These are phyloP conservation scores for Phytopythium helicoides DNA, from an alignment of 352 stramenopile genomes.

Conservation along the genomic window DNA sequence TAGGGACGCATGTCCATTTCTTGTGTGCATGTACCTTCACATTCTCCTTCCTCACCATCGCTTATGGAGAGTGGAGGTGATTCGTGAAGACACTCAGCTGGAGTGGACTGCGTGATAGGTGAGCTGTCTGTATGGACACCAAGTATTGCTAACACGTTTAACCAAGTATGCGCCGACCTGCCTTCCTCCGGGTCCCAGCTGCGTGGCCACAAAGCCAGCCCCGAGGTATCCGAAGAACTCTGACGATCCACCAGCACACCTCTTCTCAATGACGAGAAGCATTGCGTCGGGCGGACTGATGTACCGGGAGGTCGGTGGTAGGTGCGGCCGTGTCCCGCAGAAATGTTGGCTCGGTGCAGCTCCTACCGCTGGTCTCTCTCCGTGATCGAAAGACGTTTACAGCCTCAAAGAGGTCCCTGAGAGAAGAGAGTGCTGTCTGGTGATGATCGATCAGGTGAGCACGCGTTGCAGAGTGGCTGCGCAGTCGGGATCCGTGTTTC, in stretches of 20 bases:
- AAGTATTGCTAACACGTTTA: too few relatives aligned
- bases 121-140: too few relatives aligned
- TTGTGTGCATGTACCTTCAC: background rate
- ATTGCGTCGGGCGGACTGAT: slow-evolving; percentile 88
- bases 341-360: slow-evolving; percentile 57
- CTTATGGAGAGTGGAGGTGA: too few relatives aligned
- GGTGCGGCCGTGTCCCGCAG: slow-evolving; percentile 47
- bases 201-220: background rate
- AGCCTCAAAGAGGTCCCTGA: slow-evolving; percentile 57
- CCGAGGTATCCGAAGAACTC: background rate
- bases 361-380: slow-evolving; percentile 21
- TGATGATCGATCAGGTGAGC: too few relatives aligned
- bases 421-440: slow-evolving; percentile 36
- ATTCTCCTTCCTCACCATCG: background rate
- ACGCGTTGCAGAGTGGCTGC: too few relatives aligned
- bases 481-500: too few relatives aligned
- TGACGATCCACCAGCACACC: slow-evolving; percentile 2
- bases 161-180: background rate
- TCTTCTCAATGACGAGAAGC: slow-evolving; percentile 83
- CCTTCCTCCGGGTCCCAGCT: background rate
- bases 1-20: slow-evolving; percentile 1
- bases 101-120: too few relatives aligned
- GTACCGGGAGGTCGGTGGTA: slow-evolving; percentile 36
- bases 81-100: too few relatives aligned
- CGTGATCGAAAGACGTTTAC: slow-evolving; percentile 80